Percentiles rank a stretch among this genome's conserved stretches.
Conservation (phyloP, 106 monocot species). For the Phalaenopsis equestris region DNA sequence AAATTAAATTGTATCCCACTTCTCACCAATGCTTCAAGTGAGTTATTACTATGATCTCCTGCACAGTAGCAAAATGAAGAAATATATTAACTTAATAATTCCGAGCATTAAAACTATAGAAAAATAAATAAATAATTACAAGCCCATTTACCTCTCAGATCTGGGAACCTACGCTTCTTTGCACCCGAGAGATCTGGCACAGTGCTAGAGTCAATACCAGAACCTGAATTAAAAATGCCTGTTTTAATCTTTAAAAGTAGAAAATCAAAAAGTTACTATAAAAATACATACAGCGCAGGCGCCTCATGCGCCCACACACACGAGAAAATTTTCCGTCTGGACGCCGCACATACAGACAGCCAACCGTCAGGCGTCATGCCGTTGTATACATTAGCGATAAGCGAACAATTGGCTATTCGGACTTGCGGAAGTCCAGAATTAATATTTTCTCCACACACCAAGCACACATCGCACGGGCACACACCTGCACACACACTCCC, state of each 20-base stretch:
- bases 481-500: no score
- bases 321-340: no score
- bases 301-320: no score
- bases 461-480: no score
- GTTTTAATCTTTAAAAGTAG: not conserved
- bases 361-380: no score
- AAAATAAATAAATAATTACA: not conserved
- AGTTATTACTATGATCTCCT: conserved; percentile 67
- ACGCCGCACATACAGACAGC: no score
- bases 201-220: conserved; percentile 20
- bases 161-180: conserved; percentile 46
- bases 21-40: conserved; percentile 69
- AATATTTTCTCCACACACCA: no score
- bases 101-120: not conserved
- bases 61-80: conserved; percentile 13
- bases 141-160: conserved; percentile 33
- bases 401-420: no score
- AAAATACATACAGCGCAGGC: no score
- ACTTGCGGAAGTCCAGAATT: no score
- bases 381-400: no score
- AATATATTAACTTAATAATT: not conserved
- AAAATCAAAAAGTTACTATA: not conserved
- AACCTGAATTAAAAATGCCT: conserved; percentile 2
- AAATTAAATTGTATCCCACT: not conserved
- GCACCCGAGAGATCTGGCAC: conserved; percentile 21